Evolutionary conservation across 1,139 yeast genomes (phyloP), one percentile per base, ranked within the genome.

Genomic region (Blastobotrys apis): DNA sequence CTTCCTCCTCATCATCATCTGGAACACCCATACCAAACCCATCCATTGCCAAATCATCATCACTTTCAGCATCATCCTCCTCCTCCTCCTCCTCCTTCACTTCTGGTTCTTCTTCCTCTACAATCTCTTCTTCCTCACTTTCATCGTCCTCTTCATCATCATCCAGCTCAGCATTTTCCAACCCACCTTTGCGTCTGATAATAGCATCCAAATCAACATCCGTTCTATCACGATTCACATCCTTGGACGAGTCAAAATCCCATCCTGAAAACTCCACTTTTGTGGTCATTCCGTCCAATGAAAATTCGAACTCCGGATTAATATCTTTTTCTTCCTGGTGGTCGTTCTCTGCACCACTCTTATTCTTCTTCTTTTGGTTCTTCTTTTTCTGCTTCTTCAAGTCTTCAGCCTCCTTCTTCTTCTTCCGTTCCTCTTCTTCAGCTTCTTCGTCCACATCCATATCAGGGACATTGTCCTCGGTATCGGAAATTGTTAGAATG

Each of bases 201-300:
- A 88, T 88, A 22, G 80, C 81, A 59, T 88, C 96, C 54, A 88
- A 71, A 67, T 87, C 94, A n/a, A 88, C 95, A 47, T 80, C 86
- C 53, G 49, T 45, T 31, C 43, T 44, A 19, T 59, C 64, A 19
- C 59, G 60, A 27, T 66, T 64, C n/a, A 66, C 48, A 23, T 50
- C 50, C 17, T 50, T 69, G 43, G 72, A 77, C 13, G 74, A 76
- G 36, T 71, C 77, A 60, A 86, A 85, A 54, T 86, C 88, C 96
- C 96, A 88, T 3, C 95, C 95, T 39, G 78, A 79, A 45, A 83
- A 79, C 13, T 38, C 36, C 15, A 67, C 69, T 3, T 69, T 59
- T 2, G 69, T 58, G 1, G 72, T 62, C 23, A 77, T 80, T 17
- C 82, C 94, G 21, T 79, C 67, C 54, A 87, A 79, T 25, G 74